Evolutionary conservation across 371 early-diverging fungal species (phyloP).

Genomic region (Rhizopus delemar): DNA sequence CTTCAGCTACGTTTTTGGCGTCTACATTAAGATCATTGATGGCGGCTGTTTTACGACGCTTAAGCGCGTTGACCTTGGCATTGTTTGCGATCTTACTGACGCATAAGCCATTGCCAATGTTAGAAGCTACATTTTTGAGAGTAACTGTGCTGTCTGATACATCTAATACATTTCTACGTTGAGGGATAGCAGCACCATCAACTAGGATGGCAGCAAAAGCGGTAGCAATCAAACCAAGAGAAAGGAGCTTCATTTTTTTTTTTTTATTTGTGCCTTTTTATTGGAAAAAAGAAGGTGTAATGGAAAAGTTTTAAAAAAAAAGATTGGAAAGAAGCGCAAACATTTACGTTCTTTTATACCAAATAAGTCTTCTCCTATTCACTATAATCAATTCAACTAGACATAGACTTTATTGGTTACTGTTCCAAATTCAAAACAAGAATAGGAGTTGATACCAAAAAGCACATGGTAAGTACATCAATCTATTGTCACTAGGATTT

Average conservation of each 20-base stretch:
- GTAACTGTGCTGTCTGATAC: slow-evolving; percentile 5
- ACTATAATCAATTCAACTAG: no score
- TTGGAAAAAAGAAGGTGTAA: background rate
- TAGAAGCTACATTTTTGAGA: background rate
- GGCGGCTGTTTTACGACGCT: background rate
- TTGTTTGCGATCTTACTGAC: background rate
- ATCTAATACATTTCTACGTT: background rate
- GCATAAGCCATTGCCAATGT: no score
- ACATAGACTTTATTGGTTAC: no score
- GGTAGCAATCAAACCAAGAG: slow-evolving; percentile 20
- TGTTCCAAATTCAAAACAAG: no score
- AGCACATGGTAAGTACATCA: no score
- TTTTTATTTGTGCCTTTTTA: slow-evolving; percentile 1
- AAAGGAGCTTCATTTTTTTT: slow-evolving; percentile 19
- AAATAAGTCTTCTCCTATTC: no score
- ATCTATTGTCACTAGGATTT: no score
- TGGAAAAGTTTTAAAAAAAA: background rate
- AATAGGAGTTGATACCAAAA: no score
- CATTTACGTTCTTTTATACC: background rate
- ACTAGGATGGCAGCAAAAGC: background rate
- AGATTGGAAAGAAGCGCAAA: background rate
- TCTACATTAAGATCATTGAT: background rate
- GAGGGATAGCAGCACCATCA: slow-evolving; percentile 2
- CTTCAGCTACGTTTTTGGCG: background rate
- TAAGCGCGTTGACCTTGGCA: background rate